These are phyloP conservation scores for Hymenoscyphus linearis DNA, from an alignment of 2,329 filamentous ascomycete species.

Conservation along the genomic window DNA sequence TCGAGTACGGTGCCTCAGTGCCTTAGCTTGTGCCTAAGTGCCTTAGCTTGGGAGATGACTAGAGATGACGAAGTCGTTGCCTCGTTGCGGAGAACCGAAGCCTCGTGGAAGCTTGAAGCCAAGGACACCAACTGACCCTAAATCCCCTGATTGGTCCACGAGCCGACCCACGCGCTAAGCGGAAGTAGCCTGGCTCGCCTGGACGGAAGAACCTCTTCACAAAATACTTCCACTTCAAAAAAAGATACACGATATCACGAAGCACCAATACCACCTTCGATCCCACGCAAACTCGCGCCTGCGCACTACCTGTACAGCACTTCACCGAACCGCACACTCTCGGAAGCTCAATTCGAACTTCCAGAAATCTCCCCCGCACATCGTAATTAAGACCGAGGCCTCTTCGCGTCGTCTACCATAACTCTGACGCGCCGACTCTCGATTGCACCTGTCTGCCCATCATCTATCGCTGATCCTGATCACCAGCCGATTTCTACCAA, in stretches of 20 bases:
- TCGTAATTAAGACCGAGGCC: slow-evolving; percentile 5
- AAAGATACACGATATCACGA: neutral
- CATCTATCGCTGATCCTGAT: slow-evolving; percentile 12
- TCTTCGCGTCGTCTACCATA: slow-evolving; percentile 11
- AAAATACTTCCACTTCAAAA: neutral
- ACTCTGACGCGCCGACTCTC: slow-evolving; percentile 10
- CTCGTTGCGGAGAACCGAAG: neutral
- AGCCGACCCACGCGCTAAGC: neutral
- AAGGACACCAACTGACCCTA: neutral
- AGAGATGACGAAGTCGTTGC: no score
- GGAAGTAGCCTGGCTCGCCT: neutral
- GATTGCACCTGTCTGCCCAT: slow-evolving; percentile 13
- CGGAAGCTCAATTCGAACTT: neutral
- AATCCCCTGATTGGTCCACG: neutral
- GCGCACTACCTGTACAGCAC: slow-evolving; percentile 1
- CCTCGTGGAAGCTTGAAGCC: neutral
- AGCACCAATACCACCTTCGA: neutral
- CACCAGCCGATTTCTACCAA: slow-evolving; percentile 19
- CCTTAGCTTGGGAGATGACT: no score
- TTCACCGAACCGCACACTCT: neutral
- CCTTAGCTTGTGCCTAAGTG: no score
- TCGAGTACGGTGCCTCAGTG: no score
- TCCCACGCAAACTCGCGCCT: neutral
- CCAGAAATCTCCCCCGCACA: neutral
- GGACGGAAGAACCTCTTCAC: neutral